Conservation (phyloP, 805 yeast species). For the Kodamaea neixiangensis region DNA sequence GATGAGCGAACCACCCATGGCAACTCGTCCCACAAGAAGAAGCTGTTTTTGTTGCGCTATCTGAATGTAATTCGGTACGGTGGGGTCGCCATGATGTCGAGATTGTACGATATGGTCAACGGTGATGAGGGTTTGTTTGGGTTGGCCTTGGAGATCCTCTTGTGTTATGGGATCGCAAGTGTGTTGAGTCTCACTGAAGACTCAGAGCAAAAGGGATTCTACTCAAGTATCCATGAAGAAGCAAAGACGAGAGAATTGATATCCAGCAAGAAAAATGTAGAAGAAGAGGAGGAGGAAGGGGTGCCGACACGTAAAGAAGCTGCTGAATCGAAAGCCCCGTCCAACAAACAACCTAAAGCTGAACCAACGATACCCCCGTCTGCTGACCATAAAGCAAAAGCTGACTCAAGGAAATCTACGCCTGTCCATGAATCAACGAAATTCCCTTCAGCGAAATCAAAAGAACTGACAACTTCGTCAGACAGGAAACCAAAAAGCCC, state of each 20-base stretch:
- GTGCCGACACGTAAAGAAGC: no score
- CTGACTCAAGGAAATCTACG: no score
- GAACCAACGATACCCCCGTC: no score
- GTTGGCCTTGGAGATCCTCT: constrained; percentile 4
- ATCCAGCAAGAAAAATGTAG: no score
- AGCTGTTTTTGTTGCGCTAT: not conserved
- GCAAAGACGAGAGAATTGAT: not conserved
- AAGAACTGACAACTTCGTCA: no score
- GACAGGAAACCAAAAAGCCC: no score
- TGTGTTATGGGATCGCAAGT: not conserved
- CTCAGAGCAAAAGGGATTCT: not conserved
- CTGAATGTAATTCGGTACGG: not conserved
- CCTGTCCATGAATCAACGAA: no score
- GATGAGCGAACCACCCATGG: not conserved
- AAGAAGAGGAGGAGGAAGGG: not conserved
- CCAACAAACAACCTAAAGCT: no score
- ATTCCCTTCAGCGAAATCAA: no score
- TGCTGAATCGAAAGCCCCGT: no score
- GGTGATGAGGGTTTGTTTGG: constrained; percentile 7
- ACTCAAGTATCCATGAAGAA: not conserved
- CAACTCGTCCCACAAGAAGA: not conserved
- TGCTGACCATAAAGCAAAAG: no score
- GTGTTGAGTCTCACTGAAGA: not conserved
- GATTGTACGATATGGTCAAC: constrained; percentile 6
- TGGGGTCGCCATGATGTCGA: not conserved